Base-by-base conservation (phyloP, 2,329 filamentous ascomycete genomes). In the Aspergillus japonicus region DNA sequence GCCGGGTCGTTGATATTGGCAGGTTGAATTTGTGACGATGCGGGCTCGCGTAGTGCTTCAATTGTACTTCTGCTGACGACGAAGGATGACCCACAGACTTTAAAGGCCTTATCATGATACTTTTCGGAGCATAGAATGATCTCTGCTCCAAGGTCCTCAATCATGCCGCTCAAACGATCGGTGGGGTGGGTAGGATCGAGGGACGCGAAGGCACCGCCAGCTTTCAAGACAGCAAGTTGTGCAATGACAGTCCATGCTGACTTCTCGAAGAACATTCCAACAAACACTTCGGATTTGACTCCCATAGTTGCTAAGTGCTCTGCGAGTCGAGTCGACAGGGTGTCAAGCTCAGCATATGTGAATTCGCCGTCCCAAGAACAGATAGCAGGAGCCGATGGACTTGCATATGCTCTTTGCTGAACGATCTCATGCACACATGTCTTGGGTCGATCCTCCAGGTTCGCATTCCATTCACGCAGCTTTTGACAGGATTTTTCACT, bases 211-310 rank as follows among this genome's bases (percentile, higher is more conserved):
- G 76, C 75, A 12, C 75, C 77, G 10, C 77, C 77, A 2, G 76
- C 74, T 60, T 78, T 78, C 24, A 78, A 68, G 31, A 78, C 72
- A 8, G 75, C 77, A 10, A 79, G 62, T 54, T 78, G 72, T 3
- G 76, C 72, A 35, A 80, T 71, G 14, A 78, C 68, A 11, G 76
- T 71, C 77, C 77, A 80, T 12, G 71, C 72, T 0, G 77, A 79
- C 58, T 79, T 79, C 49, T 79, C 77, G 47, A 79, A 79, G 51
- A 72, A 78, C 4, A 79, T 48, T 2, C 75, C 75, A 29, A 79
- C 73, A 54, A 76, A 73, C 3, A 69, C 68, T 31, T 77, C 73
- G 0, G 78, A 69, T 10, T 73, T 71, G 29, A 82, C 69, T 14
- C 78, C 78, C 14, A 77, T 64, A 1, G 65, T 62, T 2, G 68